These are phyloP conservation scores for Aspergillus egyptiacus DNA, from an alignment of 495 filamentous ascomycete genomes.

Conservation along the genomic window DNA sequence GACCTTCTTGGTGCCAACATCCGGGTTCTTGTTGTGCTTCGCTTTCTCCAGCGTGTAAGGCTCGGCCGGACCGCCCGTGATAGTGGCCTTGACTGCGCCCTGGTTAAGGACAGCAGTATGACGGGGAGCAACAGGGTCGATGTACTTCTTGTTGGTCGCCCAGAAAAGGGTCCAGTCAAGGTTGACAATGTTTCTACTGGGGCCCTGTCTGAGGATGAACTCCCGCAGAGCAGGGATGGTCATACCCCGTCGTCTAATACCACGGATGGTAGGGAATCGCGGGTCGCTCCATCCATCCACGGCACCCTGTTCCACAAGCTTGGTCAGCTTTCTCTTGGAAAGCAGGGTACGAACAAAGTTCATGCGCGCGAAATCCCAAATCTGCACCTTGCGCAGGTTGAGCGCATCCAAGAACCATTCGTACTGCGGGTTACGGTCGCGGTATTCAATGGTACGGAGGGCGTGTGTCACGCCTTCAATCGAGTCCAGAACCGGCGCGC, in stretches of 20 bases:
- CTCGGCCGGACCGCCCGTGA: conserved; percentile 63
- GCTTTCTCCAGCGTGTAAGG: conserved; percentile 64
- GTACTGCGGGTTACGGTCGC: conserved; percentile 95
- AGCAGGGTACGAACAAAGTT: conserved; percentile 90
- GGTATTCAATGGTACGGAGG: conserved; percentile 92
- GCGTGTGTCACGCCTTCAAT: conserved; percentile 93
- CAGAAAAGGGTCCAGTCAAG: conserved; percentile 91
- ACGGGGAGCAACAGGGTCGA: conserved; percentile 79
- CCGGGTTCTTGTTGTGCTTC: conserved; percentile 80
- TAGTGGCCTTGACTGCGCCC: conserved; percentile 58
- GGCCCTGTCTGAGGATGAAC: conserved; percentile 90
- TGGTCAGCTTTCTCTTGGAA: conserved; percentile 92
- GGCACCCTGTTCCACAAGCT: conserved; percentile 76
- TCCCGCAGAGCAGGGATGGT: conserved; percentile 81
- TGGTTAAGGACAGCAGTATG: conserved; percentile 73
- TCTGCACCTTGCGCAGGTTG: conserved; percentile 78
- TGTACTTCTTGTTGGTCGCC: conserved; percentile 93
- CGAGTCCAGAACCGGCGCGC: conserved; percentile 84
- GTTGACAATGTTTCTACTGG: conserved; percentile 79
- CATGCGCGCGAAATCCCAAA: conserved; percentile 97
- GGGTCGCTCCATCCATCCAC: conserved; percentile 96
- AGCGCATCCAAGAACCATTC: conserved; percentile 90
- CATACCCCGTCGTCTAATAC: conserved; percentile 84
- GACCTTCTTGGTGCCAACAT: conserved; percentile 79
- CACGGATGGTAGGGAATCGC: conserved; percentile 88